Evolutionary conservation across 1,284 basidiomycete genomes (phyloP).

Genomic region (Erythrobasidium hasegawianum): DNA sequence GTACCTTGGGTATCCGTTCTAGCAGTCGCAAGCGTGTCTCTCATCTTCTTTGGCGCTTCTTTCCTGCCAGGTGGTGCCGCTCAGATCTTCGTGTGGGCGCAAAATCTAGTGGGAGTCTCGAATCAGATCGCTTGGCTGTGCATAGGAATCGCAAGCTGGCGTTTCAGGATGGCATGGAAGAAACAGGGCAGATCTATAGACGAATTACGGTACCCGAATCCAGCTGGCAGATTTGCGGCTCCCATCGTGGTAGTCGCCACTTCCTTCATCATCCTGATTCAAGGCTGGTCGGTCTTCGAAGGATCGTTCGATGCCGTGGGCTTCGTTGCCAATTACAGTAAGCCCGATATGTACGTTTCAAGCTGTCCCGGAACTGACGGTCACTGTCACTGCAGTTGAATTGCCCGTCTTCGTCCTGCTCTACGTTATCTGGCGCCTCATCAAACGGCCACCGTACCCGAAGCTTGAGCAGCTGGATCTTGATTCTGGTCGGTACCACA

Average conservation of each 20-base stretch:
- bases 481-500: conserved; percentile 30
- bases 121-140: conserved; percentile 40
- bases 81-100: conserved; percentile 34
- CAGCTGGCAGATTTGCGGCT: conserved; percentile 14
- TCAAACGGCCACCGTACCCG: conserved; percentile 26
- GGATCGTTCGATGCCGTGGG: conserved; percentile 39
- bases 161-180: conserved; percentile 35
- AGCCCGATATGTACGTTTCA: background rate
- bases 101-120: conserved; percentile 27
- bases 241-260: conserved; percentile 39
- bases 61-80: conserved; percentile 38
- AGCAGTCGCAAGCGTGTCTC: conserved; percentile 21
- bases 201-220: conserved; percentile 35
- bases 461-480: conserved; percentile 37
- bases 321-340: conserved; percentile 41
- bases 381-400: no score
- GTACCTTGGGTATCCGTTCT: conserved; percentile 10
- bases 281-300: conserved; percentile 45
- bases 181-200: conserved; percentile 20
- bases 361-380: no score
- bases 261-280: conserved; percentile 45
- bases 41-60: conserved; percentile 38
- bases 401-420: conserved; percentile 37
- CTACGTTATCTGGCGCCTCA: conserved; percentile 35
- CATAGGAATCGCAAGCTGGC: conserved; percentile 37